Evolutionary conservation across 352 stramenopile genomes (phyloP), one percentile per base, ranked within the genome.

Genomic region (Sclerospora graminicola): DNA sequence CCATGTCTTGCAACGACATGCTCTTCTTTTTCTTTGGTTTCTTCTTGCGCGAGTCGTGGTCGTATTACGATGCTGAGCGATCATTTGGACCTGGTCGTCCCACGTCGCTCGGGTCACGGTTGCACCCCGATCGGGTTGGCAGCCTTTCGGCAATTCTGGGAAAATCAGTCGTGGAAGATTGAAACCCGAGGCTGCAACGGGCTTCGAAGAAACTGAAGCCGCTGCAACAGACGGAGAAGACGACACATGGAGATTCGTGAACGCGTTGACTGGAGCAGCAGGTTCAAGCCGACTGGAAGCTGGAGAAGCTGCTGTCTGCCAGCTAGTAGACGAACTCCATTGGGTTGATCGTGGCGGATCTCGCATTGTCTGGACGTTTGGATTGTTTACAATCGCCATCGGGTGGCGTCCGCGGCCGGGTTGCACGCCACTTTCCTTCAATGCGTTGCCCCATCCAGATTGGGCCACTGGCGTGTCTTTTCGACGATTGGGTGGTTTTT

Each of bases 21-120:
- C 47, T 73, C 48, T 88, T 89, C 63, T 92, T 92, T 60, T 92
- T 88, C 35, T 85, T 68, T 44, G 85, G 89, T 52, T 81, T 74
- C 60, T 84, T 81, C 21, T 40, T 34, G 11, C 57, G 57, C 13
- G 63, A 19, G 36, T 16, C 0, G 29, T 8, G 11, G 43, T 60
- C n/a, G 53, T 38, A 1, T 26, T 20, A 8, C 74, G 72, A 45
- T 84, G 81, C 41, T 86, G 70, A 24, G 69, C 78, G 37, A 89
- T 87, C 8, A 62, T 35, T 39, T 87, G 78, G 18, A 86, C 54
- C 28, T 85, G 72, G 29, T 89, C 74, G 43, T 89, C 72, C 78
- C 78, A 89, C 9, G 78, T 89, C 24, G 78, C 74, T n/a, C 78
- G 64, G 1, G 78, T 89, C 41, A 86, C 81, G 1, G 54, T 44